phyloP scores from a whole-genome alignment of 495 filamentous ascomycete genomes.

The Xylaria bambusicola region DNA sequence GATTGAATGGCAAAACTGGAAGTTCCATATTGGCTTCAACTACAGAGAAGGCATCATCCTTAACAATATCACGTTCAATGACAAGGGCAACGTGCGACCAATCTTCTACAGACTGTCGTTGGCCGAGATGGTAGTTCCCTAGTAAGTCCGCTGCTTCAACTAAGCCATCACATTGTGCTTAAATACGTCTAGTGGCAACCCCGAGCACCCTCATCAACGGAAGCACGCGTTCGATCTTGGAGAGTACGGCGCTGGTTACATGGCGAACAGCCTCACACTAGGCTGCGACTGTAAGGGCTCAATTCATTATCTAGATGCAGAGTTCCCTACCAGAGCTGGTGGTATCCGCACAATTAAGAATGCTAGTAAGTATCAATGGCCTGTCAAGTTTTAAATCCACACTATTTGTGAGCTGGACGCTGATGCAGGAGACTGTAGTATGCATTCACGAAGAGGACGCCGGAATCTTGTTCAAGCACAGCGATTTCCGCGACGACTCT shows the following conservation, averaged over 20 bases:
- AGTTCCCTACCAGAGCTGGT: conserved; percentile 82
- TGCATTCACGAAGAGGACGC: conserved; percentile 96
- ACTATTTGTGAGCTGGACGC: background rate
- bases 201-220: conserved; percentile 86
- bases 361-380: conserved; percentile 43
- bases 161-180: background rate
- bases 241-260: conserved; percentile 93
- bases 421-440: conserved; percentile 43
- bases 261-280: conserved; percentile 87
- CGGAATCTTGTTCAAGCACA: conserved; percentile 95
- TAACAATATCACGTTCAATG: conserved; percentile 89
- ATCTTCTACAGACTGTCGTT: conserved; percentile 92
- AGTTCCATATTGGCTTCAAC: conserved; percentile 92
- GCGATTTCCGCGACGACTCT: conserved; percentile 89
- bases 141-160: conserved; percentile 41
- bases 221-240: conserved; percentile 96
- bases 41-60: conserved; percentile 93
- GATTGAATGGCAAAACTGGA: conserved; percentile 96
- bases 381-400: background rate
- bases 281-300: conserved; percentile 96
- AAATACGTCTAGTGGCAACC: conserved; percentile 61
- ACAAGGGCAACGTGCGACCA: conserved; percentile 76
- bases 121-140: conserved; percentile 96
- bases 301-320: conserved; percentile 85
- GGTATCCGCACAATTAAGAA: conserved; percentile 82